Evolutionary conservation across 495 filamentous ascomycete species (phyloP).

Genomic region (Polyplosphaeria fusca): DNA sequence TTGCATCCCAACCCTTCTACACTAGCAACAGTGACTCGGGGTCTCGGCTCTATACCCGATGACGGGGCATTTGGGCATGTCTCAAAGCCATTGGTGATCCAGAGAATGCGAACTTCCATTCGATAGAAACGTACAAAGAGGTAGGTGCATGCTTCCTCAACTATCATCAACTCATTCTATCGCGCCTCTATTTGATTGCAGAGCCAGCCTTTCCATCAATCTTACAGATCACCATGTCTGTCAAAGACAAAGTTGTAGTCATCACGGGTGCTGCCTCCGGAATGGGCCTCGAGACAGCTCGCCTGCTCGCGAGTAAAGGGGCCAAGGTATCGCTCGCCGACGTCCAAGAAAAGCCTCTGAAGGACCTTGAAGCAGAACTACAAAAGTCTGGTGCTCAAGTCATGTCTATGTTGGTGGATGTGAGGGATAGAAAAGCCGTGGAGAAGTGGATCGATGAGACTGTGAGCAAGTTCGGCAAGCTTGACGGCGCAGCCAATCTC

Average conservation of each 20-base stretch:
- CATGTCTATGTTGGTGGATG: slow-evolving; percentile 25
- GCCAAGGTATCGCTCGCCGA: slow-evolving; percentile 31
- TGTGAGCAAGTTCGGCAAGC: slow-evolving; percentile 35
- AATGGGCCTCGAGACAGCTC: slow-evolving; percentile 27
- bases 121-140: too few relatives aligned
- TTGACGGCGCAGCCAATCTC: slow-evolving; percentile 40
- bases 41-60: slow-evolving; percentile 13
- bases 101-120: too few relatives aligned
- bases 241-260: slow-evolving; percentile 26
- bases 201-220: too few relatives aligned
- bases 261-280: slow-evolving; percentile 28
- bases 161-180: too few relatives aligned
- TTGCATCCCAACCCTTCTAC: neutral
- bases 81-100: too few relatives aligned
- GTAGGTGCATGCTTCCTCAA: too few relatives aligned
- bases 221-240: slow-evolving; percentile 11
- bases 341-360: slow-evolving; percentile 22
- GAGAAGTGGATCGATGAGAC: slow-evolving; percentile 30
- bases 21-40: neutral
- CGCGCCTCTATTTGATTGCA: too few relatives aligned
- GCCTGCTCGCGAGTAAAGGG: slow-evolving; percentile 24
- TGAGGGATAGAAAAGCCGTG: slow-evolving; percentile 21
- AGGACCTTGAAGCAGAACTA: slow-evolving; percentile 11
- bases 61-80: neutral
- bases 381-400: slow-evolving; percentile 18